Base-by-base conservation (phyloP, 106 monocot species). In the Dioscorea dumetorum region DNA sequence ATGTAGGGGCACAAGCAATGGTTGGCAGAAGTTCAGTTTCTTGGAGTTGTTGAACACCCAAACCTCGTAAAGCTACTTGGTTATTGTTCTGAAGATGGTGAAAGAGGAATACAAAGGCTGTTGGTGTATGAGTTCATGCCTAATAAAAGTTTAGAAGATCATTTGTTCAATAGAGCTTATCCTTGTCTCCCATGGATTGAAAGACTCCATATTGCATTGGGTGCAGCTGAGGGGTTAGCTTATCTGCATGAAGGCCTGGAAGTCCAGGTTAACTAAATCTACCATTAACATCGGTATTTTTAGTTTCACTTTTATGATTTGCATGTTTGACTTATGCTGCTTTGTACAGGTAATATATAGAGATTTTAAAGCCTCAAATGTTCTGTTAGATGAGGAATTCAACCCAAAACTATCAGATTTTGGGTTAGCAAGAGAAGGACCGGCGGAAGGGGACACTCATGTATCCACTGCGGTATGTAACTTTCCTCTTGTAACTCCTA, bases 21-120 rank as follows among this genome's bases (percentile, higher is more conserved):
- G 91, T 21, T 92, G 50, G 76, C 88, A 68, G 91, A 92, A 85
- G 88, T 92, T 57, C 87, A 76, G 58, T 92, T 92, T 69, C 91
- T 92, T 66, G 80, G 75, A 53, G 75, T 92, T 48, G 84, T 88
- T 16, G 85, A 92, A 23, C 91, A 92, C 67, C 88, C 85, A 33
- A 92, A 88, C 72, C 85, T 92, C 52, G 91, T 92, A 63, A 88
- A 92, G 72, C 82, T 92, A 58, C 73, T 92, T 24, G 91, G 91
- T 60, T 92, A 92, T 58, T 92, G 88, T 81, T 79, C 82, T 41
- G 72, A 78, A 32, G 85, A 92, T 72, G 82, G 75, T 52, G 91
- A 92, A 68, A 81, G 75, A 70, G 80, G 78, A 24, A 76, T 62
- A 14, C 78, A 92, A 52, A 73, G 91, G 57, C 74, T 88, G 31